Evolutionary conservation across 2,329 filamentous ascomycete genomes (phyloP).

Genomic region (Phyllosticta capitalensis): DNA sequence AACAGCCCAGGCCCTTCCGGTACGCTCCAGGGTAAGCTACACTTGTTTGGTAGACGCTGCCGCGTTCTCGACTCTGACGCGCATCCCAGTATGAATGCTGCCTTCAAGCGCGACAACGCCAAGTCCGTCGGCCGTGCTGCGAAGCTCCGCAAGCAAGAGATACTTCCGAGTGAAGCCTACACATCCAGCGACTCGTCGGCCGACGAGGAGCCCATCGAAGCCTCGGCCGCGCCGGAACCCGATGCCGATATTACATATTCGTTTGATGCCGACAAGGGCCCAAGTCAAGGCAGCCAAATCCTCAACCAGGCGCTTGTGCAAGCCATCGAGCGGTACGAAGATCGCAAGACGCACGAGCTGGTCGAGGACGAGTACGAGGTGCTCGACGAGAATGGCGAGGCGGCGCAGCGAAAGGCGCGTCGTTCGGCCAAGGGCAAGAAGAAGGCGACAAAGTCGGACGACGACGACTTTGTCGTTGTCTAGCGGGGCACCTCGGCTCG

Average conservation of each 20-base stretch:
- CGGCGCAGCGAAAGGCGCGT: slow-evolving; percentile 18
- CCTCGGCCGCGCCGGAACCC: slow-evolving; percentile 33
- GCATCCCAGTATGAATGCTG: not conserved
- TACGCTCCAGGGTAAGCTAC: slow-evolving; percentile 12
- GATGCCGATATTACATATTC: slow-evolving; percentile 45
- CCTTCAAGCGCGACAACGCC: slow-evolving; percentile 6
- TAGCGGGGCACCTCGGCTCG: slow-evolving; percentile 15
- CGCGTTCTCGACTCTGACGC: not conserved
- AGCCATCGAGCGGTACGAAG: slow-evolving; percentile 51
- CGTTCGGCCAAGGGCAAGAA: slow-evolving; percentile 26
- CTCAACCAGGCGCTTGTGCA: slow-evolving; percentile 47
- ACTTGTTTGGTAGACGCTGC: not conserved
- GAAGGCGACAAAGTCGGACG: slow-evolving; percentile 17
- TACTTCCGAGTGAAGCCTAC: slow-evolving; percentile 17
- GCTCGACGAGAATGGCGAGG: slow-evolving; percentile 34
- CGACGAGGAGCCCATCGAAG: slow-evolving; percentile 36
- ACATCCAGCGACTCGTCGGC: slow-evolving; percentile 33
- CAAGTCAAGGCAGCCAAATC: slow-evolving; percentile 47
- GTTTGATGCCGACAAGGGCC: slow-evolving; percentile 42
- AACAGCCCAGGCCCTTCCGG: slow-evolving; percentile 29
- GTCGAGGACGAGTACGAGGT: slow-evolving; percentile 52
- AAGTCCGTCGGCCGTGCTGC: slow-evolving; percentile 2
- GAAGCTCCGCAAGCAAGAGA: slow-evolving; percentile 29
- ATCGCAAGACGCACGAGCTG: slow-evolving; percentile 50
- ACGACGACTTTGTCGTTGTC: slow-evolving; percentile 34